Evolutionary conservation across 805 yeast species (phyloP).

Genomic region (Kodamaea kaohsiungensis): DNA sequence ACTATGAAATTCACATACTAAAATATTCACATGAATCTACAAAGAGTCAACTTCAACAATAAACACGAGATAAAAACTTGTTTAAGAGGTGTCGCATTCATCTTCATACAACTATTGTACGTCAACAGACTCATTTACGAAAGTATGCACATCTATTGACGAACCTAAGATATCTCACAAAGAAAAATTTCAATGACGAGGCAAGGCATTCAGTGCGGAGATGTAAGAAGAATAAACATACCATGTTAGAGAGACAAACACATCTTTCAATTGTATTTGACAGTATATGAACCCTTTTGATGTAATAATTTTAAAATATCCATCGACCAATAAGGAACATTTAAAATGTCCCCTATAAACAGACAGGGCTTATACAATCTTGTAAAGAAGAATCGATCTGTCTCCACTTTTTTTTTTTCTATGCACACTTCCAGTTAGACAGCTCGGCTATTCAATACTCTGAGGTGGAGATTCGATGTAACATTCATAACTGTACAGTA

Average conservation of each 20-base stretch:
- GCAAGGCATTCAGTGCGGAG: background rate
- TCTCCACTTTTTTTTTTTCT: background rate
- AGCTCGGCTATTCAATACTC: background rate
- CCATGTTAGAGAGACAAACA: background rate
- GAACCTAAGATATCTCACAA: background rate
- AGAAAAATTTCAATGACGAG: background rate
- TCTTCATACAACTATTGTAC: no score
- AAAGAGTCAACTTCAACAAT: no score
- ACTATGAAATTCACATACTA: no score
- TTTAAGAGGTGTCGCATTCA: no score
- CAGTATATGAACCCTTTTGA: no score
- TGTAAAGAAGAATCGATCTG: background rate
- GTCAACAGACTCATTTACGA: background rate
- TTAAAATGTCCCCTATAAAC: no score
- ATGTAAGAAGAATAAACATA: background rate
- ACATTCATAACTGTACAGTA: no score
- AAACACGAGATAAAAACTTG: no score
- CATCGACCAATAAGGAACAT: no score
- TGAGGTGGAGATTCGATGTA: background rate
- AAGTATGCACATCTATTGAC: background rate
- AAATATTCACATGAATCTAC: no score
- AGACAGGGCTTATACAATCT: no score
- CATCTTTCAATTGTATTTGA: background rate
- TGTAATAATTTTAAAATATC: no score
- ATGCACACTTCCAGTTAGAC: background rate